Evolutionary conservation across 1,284 basidiomycete genomes (phyloP).

Genomic region (Apiotrichum mycotoxinovorans): DNA sequence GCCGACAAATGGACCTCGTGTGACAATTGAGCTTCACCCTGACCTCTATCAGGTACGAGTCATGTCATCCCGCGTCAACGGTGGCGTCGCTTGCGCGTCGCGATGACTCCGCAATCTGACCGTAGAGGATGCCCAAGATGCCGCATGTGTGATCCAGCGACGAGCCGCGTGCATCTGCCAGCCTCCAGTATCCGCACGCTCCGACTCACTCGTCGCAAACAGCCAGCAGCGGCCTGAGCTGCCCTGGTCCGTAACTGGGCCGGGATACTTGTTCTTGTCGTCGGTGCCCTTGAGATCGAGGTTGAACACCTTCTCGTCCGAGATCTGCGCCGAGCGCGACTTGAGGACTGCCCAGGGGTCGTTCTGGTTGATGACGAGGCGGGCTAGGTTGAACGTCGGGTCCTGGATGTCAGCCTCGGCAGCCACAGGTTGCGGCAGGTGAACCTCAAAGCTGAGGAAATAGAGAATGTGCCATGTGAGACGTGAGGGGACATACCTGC

Average conservation of each 20-base stretch:
- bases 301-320: slow-evolving; percentile 80
- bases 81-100: no score
- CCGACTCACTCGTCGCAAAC: slow-evolving; percentile 68
- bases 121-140: no score
- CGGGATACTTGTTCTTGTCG: slow-evolving; percentile 50
- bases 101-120: no score
- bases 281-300: slow-evolving; percentile 59
- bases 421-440: no score
- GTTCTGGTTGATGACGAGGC: slow-evolving; percentile 72
- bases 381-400: slow-evolving; percentile 69
- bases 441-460: no score
- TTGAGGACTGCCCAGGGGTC: slow-evolving; percentile 66
- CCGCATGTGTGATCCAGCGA: neutral
- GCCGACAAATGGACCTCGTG: no score
- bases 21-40: no score
- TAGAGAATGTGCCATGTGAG: no score
- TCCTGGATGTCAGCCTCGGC: slow-evolving; percentile 28
- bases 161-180: no score
- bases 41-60: no score
- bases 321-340: slow-evolving; percentile 61
- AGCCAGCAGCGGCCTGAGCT: slow-evolving; percentile 86
- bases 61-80: no score
- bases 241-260: slow-evolving; percentile 83
- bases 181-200: neutral
- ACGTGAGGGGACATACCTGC: slow-evolving; percentile 46